phyloP scores from a whole-genome alignment of 208 protist genomes.

The Angomonas deanei region DNA sequence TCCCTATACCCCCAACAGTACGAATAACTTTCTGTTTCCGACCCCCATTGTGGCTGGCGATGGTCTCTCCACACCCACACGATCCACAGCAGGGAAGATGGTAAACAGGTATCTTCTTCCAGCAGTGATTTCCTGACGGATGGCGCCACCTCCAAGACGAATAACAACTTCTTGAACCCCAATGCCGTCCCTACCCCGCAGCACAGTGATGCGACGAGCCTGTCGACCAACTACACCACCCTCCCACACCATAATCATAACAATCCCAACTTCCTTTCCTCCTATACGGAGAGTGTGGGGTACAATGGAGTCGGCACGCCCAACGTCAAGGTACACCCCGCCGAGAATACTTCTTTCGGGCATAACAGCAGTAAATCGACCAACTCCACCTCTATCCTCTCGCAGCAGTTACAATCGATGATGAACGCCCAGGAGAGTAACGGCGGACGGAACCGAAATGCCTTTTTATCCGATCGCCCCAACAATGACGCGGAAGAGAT shows the following conservation, averaged over 20 bases:
- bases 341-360: not conserved
- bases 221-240: not conserved
- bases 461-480: not conserved
- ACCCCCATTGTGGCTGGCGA: not conserved
- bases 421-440: too few species aligned
- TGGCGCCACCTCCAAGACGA: not conserved
- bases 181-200: not conserved
- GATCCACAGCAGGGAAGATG: not conserved
- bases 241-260: not conserved
- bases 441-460: not conserved
- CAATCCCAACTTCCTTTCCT: not conserved
- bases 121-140: not conserved
- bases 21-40: too few species aligned
- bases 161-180: not conserved
- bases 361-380: too few species aligned
- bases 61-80: not conserved
- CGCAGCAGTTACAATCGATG: too few species aligned
- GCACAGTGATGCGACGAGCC: not conserved
- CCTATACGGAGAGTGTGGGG: not conserved
- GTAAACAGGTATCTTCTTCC: not conserved
- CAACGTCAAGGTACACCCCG: not conserved
- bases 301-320: not conserved
- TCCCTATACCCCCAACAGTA: too few species aligned
- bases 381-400: too few species aligned
- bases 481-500: slow-evolving; percentile 11